These are phyloP conservation scores for Geoglossum cookeanum DNA, from an alignment of 2,329 filamentous ascomycete genomes.

Conservation along the genomic window DNA sequence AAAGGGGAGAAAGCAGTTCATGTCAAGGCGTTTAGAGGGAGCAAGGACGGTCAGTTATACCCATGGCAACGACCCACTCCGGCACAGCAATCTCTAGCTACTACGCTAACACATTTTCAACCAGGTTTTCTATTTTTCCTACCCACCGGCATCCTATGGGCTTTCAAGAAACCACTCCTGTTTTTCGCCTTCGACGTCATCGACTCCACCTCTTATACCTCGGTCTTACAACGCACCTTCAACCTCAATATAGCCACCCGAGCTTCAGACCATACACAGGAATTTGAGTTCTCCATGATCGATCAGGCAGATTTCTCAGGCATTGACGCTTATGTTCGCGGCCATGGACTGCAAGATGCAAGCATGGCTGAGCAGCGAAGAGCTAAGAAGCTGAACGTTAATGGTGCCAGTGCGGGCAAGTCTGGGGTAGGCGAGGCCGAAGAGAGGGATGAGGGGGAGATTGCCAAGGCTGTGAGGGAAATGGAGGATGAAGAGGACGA, in stretches of 20 bases:
- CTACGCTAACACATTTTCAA: background rate
- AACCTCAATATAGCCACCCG: slow-evolving; percentile 36
- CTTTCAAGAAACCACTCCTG: slow-evolving; percentile 44
- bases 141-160: slow-evolving; percentile 39
- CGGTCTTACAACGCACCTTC: slow-evolving; percentile 44
- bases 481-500: slow-evolving; percentile 8
- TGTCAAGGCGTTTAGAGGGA: slow-evolving; percentile 42
- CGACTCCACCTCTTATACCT: slow-evolving; percentile 42
- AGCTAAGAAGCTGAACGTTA: slow-evolving; percentile 39
- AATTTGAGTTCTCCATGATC: slow-evolving; percentile 46
- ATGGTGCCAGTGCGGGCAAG: slow-evolving; percentile 14
- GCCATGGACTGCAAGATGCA: slow-evolving; percentile 41
- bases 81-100: background rate
- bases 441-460: slow-evolving; percentile 19
- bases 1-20: slow-evolving; percentile 45
- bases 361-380: slow-evolving; percentile 39
- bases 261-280: slow-evolving; percentile 16
- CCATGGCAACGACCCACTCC: background rate
- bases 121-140: slow-evolving; percentile 44
- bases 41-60: slow-evolving; percentile 37
- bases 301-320: slow-evolving; percentile 43
- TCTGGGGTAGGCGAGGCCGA: slow-evolving; percentile 2
- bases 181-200: slow-evolving; percentile 42
- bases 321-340: slow-evolving; percentile 42
- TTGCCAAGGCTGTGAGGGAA: slow-evolving; percentile 1